A percentile compares a stretch with the other conserved stretches of the same genome.
These are phyloP conservation scores for Alternaria rosae DNA, from an alignment of 2,329 filamentous ascomycete genomes.

Conservation along the genomic window DNA sequence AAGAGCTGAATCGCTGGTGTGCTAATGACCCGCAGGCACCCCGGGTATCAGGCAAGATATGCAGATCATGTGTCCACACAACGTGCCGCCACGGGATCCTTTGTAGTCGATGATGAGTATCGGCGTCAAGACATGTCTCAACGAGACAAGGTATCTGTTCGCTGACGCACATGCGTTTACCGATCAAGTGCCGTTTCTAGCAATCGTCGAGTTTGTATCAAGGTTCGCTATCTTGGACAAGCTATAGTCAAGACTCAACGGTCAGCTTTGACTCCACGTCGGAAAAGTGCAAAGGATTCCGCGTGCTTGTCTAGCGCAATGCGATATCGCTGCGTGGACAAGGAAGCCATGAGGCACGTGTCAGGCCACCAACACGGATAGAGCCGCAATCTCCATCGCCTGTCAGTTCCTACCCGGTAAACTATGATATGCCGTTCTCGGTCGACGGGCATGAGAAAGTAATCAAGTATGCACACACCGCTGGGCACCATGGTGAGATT, in stretches of 20 bases:
- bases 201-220: neutral
- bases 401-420: neutral
- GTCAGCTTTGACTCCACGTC: neutral
- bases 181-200: neutral
- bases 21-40: neutral
- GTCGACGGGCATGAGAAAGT: neutral
- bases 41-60: neutral
- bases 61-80: constrained; percentile 1
- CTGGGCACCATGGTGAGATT: neutral
- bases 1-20: neutral
- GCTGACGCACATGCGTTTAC: constrained; percentile 11
- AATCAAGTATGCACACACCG: neutral
- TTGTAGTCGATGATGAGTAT: constrained; percentile 7
- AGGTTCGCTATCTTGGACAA: neutral
- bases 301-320: constrained; percentile 1
- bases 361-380: constrained; percentile 7
- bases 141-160: neutral
- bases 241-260: neutral
- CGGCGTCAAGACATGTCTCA: neutral
- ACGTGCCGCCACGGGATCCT: neutral
- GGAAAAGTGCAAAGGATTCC: neutral
- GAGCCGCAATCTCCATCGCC: constrained; percentile 16
- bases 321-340: constrained; percentile 3
- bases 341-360: neutral
- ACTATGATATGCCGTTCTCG: neutral